Conservation (phyloP, 176 grass and related monocot genomes). For the Rhipidocladum racemiflorum region DNA sequence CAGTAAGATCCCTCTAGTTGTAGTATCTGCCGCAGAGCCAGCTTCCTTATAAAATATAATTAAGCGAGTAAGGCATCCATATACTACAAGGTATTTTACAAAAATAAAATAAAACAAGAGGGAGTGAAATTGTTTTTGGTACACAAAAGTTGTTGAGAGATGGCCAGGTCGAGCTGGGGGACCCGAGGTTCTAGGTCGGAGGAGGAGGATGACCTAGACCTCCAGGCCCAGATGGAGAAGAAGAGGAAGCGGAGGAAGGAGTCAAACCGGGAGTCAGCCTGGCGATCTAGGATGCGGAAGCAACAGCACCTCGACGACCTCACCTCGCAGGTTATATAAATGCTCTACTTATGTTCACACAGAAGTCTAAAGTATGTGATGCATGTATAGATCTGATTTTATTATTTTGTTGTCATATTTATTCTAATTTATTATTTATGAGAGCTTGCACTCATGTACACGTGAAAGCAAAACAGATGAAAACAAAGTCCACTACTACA, state of each 20-base stretch:
- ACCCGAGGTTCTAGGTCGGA: not conserved
- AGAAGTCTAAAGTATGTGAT: not conserved
- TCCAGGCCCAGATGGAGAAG: constrained; percentile 44
- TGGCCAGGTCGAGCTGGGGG: constrained; percentile 39
- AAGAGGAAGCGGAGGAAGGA: constrained; percentile 68
- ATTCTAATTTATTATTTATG: not conserved
- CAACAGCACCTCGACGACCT: constrained; percentile 73
- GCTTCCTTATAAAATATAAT: not conserved
- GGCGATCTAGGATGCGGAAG: constrained; percentile 70
- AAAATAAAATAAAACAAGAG: constrained; percentile 25
- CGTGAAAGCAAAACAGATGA: constrained; percentile 22
- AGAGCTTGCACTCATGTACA: constrained; percentile 23
- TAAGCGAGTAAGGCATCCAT: constrained; percentile 18
- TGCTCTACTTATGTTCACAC: not conserved
- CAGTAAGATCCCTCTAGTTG: constrained; percentile 40
- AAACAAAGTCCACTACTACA: too few relatives aligned
- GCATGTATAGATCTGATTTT: not conserved
- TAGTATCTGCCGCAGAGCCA: not conserved
- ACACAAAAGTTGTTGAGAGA: not conserved
- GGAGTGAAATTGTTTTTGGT: not conserved
- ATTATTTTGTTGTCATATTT: not conserved
- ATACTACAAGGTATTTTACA: constrained; percentile 19
- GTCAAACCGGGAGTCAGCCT: constrained; percentile 85
- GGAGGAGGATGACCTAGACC: constrained; percentile 11
- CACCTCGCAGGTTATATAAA: constrained; percentile 32